A percentile compares a stretch with the other conserved stretches of the same genome.
Conservation (phyloP, 768 basidiomycete species). For the Termitomyces sp. region DNA sequence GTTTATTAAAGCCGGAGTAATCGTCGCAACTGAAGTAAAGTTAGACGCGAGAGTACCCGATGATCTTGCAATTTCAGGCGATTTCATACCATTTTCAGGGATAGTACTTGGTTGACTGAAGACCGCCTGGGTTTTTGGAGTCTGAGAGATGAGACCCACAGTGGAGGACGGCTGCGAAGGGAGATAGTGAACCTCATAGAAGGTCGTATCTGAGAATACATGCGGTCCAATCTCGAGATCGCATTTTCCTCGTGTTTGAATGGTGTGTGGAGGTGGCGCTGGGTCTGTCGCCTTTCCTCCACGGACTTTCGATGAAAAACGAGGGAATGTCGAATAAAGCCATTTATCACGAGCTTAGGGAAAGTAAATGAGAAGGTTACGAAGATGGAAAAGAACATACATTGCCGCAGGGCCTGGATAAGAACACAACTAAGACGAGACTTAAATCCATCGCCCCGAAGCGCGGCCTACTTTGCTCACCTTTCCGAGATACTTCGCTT, state of each 20-base stretch:
- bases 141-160: slow-evolving; percentile 15
- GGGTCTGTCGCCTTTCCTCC: slow-evolving; percentile 47
- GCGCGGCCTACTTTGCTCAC: slow-evolving; percentile 21
- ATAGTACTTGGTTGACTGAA: slow-evolving; percentile 7
- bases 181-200: slow-evolving; percentile 73
- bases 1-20: slow-evolving; percentile 52
- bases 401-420: slow-evolving; percentile 66
- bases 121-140: slow-evolving; percentile 19
- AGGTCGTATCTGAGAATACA: slow-evolving; percentile 55
- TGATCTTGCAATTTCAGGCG: background rate
- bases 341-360: slow-evolving; percentile 63
- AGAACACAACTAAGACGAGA: slow-evolving; percentile 45
- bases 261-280: slow-evolving; percentile 58
- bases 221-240: slow-evolving; percentile 75
- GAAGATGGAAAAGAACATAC: slow-evolving; percentile 27
- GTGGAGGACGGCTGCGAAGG: slow-evolving; percentile 20
- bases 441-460: background rate
- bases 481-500: slow-evolving; percentile 54
- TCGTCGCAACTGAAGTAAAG: slow-evolving; percentile 35
- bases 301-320: slow-evolving; percentile 62
- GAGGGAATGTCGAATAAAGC: slow-evolving; percentile 62
- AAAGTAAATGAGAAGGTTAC: slow-evolving; percentile 7
- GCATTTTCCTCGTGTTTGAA: slow-evolving; percentile 60
- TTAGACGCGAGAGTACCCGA: slow-evolving; percentile 41
- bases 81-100: background rate